Percentiles rank a stretch among this genome's conserved stretches.
Evolutionary conservation across 2,329 filamentous ascomycete genomes (phyloP).

Genomic region (Pseudogymnoascus sp.): DNA sequence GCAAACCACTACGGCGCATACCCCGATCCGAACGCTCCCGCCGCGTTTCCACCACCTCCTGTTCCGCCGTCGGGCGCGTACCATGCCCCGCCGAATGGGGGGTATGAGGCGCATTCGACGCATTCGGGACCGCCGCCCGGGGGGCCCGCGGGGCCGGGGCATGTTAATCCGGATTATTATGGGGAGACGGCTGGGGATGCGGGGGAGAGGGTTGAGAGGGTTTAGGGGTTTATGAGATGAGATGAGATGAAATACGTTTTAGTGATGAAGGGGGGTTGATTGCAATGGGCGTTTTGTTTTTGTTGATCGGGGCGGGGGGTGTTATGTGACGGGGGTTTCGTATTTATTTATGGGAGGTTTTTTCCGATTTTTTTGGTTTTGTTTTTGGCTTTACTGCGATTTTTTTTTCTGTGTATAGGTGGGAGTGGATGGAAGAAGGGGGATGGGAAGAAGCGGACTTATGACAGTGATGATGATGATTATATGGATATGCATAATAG

Average conservation of each 20-base stretch:
- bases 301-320: neutral
- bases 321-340: neutral
- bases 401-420: neutral
- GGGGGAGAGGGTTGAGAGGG: neutral
- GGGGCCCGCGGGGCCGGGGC: neutral
- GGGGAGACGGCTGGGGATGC: neutral
- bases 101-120: neutral
- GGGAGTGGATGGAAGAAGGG: neutral
- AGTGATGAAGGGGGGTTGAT: neutral
- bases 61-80: neutral
- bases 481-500: slow-evolving; percentile 6
- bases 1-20: neutral
- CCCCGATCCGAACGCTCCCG: neutral
- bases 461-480: neutral
- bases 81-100: neutral
- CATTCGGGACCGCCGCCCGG: neutral
- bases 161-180: slow-evolving; percentile 1
- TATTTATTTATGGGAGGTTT: neutral
- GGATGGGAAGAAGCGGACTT: neutral
- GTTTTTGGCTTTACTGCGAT: neutral
- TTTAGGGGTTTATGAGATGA: neutral
- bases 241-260: neutral
- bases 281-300: neutral
- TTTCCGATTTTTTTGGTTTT: neutral
- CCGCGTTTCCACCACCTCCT: neutral